Percentiles rank a stretch among this genome's conserved stretches.
Evolutionary conservation across 2,329 filamentous ascomycete species (phyloP).

Genomic region (Colletotrichum lupini): DNA sequence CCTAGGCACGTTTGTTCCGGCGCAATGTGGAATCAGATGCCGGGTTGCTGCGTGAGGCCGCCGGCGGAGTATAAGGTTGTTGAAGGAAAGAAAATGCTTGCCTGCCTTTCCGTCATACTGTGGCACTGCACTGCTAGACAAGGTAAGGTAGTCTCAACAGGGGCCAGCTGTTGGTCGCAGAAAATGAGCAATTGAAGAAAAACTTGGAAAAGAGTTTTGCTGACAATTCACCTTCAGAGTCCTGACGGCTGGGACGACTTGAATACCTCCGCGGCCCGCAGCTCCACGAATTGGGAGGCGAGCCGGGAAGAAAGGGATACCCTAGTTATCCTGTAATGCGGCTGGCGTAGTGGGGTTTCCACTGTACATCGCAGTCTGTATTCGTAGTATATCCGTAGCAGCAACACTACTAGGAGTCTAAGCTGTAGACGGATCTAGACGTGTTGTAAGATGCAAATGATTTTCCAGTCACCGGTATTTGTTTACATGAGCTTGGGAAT

Average conservation of each 20-base stretch:
- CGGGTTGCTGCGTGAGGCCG: background rate
- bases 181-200: background rate
- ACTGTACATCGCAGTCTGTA: too few species aligned
- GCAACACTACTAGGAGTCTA: too few species aligned
- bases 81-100: background rate
- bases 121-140: too few species aligned
- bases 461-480: too few species aligned
- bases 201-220: background rate
- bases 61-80: background rate
- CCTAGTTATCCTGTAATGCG: background rate
- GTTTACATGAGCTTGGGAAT: too few species aligned
- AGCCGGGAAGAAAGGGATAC: conserved; percentile 15
- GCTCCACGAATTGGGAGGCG: conserved; percentile 21
- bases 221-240: background rate
- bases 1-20: background rate
- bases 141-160: background rate
- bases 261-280: conserved; percentile 31
- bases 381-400: too few species aligned
- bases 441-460: too few species aligned
- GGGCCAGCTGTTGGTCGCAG: background rate
- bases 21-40: background rate
- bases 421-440: too few species aligned
- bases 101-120: background rate
- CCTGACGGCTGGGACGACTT: background rate
- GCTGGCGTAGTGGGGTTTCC: background rate